Base-by-base conservation (phyloP, 257 asterid genomes). In the Orobanche coerulescens region DNA sequence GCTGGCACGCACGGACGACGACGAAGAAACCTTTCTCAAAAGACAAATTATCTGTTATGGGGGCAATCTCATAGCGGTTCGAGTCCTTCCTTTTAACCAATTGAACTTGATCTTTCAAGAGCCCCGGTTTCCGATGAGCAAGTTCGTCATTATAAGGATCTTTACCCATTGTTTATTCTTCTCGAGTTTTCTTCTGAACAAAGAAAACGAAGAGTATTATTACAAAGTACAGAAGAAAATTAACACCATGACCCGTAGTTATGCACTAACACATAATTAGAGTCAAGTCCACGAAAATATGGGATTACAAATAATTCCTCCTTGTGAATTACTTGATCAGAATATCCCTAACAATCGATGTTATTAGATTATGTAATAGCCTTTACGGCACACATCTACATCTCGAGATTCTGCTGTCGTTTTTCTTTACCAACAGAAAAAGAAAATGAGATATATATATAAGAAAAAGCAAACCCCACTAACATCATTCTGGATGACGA, bases 1-100 rank as follows among this genome's bases (percentile, higher is more conserved):
- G 75, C 58, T 89, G 97, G 81, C 92, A 89, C 1, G 99, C 95
- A 9, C 95, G 86, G 28, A 93, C 83, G 2, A 83, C 92, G 58
- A 77, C 96, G 75, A 93, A 93, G 75, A 93, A 93, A 3, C 99
- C 99, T 73, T 93, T 93, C 80, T 93, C 99, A 70, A 89, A 93
- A 50, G 95, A 90, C 80, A 93, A 77, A 61, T 77, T 77, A 61
- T 83, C 94, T 10, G 83, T 74, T 68, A 93, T 81, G 1, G 90
- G 84, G 20, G 73, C 81, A 42, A 89, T 75, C 75, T 83, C 97
- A 72, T 80, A 85, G 74, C 97, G 90, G 66, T 73, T 75, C 23
- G 84, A 81, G 60, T 82, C 86, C 84, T 79, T 93, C 79, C 83
- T 84, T 78, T 84, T 89, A 40, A 84, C 83, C 58, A 87, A 26